phyloP scores from a whole-genome alignment of 106 monocot species.

The Apostasia shenzhenica region DNA sequence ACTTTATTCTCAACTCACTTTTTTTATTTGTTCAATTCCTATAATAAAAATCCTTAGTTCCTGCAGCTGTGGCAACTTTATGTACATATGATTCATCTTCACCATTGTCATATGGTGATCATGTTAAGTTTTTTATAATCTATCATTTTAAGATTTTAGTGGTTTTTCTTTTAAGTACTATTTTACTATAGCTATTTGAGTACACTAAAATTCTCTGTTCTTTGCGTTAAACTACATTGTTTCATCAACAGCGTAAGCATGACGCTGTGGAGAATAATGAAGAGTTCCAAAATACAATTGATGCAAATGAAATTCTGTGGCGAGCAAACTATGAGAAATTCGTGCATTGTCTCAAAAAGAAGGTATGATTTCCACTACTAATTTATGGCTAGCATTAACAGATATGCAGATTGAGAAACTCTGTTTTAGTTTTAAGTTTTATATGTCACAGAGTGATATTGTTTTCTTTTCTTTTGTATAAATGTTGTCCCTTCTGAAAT shows the following conservation, averaged over 20 bases:
- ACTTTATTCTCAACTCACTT: background rate
- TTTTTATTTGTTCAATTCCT: background rate
- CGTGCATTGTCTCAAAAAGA: constrained; percentile 58
- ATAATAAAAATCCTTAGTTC: background rate
- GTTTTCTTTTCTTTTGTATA: background rate
- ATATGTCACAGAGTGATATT: background rate
- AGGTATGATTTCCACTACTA: constrained; percentile 31
- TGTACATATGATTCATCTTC: background rate
- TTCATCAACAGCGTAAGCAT: constrained; percentile 48
- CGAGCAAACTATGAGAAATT: constrained; percentile 89
- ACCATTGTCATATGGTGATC: background rate
- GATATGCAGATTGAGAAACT: background rate
- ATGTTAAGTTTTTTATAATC: background rate
- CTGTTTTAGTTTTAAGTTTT: background rate
- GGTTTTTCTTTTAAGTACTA: background rate
- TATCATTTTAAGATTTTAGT: background rate
- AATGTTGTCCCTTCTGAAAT: background rate
- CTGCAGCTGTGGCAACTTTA: background rate
- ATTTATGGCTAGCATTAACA: background rate
- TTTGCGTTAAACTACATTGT: background rate
- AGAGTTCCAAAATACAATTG: constrained; percentile 52
- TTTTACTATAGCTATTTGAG: background rate
- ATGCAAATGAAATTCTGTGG: constrained; percentile 88
- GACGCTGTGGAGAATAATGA: constrained; percentile 47
- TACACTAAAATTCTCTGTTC: background rate